These are phyloP conservation scores for Leptomonas pyrrhocoris DNA, from an alignment of 208 protist genomes.

Conservation along the genomic window DNA sequence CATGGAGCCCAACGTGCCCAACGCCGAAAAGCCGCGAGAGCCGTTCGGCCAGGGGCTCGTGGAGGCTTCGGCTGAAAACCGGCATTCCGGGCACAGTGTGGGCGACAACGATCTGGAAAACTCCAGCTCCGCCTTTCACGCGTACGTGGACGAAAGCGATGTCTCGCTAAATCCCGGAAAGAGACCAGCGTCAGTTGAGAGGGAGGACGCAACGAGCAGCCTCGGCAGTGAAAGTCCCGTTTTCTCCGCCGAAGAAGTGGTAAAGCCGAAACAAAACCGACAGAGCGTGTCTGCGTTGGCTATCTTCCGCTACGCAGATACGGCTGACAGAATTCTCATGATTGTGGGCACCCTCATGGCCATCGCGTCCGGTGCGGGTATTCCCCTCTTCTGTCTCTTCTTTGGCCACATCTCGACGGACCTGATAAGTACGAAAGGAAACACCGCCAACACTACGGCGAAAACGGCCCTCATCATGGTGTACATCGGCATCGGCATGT, in stretches of 20 bases:
- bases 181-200: too few relatives aligned
- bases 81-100: too few relatives aligned
- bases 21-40: too few relatives aligned
- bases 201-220: too few relatives aligned
- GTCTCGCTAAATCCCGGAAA: too few relatives aligned
- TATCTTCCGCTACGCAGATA: slow-evolving; percentile 74
- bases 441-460: slow-evolving; percentile 33
- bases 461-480: slow-evolving; percentile 73
- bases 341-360: slow-evolving; percentile 63
- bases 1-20: too few relatives aligned
- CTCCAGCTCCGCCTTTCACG: too few relatives aligned
- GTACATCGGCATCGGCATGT: slow-evolving; percentile 57
- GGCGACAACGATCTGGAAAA: too few relatives aligned
- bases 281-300: slow-evolving; percentile 46
- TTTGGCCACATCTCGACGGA: slow-evolving; percentile 74
- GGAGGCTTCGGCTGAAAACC: too few relatives aligned
- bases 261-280: slow-evolving; percentile 2
- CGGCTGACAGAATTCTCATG: slow-evolving; percentile 59
- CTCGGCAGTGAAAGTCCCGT: too few relatives aligned
- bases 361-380: slow-evolving; percentile 51
- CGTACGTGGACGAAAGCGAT: too few relatives aligned
- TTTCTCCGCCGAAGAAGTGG: slow-evolving; percentile 38
- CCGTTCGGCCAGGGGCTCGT: too few relatives aligned
- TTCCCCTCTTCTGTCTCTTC: slow-evolving; percentile 74
- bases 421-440: slow-evolving; percentile 38